Percentiles rank a stretch among this genome's conserved stretches.
phyloP scores from a whole-genome alignment of 352 stramenopile species.

The Globisporangium canariense region DNA sequence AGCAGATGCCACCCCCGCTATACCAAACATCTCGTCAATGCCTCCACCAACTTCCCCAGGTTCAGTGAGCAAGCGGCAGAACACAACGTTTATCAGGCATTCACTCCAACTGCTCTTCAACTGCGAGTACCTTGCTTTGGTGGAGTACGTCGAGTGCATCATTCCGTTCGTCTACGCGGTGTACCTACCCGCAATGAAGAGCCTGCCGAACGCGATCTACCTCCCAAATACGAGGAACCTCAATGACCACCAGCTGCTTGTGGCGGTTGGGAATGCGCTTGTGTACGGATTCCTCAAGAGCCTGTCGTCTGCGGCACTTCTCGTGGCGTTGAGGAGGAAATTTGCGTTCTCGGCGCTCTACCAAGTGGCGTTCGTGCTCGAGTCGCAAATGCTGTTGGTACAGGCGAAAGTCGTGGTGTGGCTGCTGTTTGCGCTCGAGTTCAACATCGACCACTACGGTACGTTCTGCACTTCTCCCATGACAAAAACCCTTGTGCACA shows the following conservation, averaged over 20 bases:
- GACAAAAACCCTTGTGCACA: neutral
- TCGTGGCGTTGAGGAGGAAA: conserved; percentile 19
- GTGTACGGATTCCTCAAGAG: conserved; percentile 25
- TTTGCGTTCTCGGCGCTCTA: conserved; percentile 26
- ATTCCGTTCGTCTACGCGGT: conserved; percentile 28
- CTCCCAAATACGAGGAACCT: conserved; percentile 18
- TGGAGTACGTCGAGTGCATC: conserved; percentile 34
- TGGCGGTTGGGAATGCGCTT: conserved; percentile 14
- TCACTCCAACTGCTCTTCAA: conserved; percentile 30
- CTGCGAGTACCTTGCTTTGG: conserved; percentile 29
- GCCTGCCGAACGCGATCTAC: conserved; percentile 24
- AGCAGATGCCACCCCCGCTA: too few relatives aligned
- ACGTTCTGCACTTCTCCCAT: neutral
- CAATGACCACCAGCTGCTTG: conserved; percentile 6
- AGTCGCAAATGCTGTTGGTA: neutral
- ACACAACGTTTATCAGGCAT: conserved; percentile 1
- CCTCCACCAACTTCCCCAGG: neutral
- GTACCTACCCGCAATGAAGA: conserved; percentile 24
- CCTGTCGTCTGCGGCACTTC: conserved; percentile 18
- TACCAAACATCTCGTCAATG: too few relatives aligned
- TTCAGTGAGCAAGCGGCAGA: neutral
- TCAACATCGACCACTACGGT: conserved; percentile 7
- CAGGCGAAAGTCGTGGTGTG: neutral
- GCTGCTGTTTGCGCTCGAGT: neutral
- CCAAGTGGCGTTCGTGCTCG: conserved; percentile 40